These are phyloP conservation scores for Leishmania amazonensis DNA, from an alignment of 208 protist genomes.

Conservation along the genomic window DNA sequence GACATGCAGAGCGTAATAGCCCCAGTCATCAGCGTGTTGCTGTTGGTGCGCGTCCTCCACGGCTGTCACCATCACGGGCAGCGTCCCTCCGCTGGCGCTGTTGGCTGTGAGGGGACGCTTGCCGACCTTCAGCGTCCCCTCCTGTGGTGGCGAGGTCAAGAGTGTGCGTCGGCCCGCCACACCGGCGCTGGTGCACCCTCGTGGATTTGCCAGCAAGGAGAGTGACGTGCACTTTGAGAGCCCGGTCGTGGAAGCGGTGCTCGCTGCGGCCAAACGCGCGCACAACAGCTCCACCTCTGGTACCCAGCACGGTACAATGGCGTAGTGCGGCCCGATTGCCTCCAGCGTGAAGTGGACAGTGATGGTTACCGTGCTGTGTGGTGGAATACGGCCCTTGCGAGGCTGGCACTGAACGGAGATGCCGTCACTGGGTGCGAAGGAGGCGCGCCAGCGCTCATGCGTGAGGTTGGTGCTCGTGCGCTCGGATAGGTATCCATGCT, in stretches of 20 bases:
- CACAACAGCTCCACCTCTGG: constrained; percentile 52
- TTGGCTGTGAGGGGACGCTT: constrained; percentile 2
- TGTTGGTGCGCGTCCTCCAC: constrained; percentile 37
- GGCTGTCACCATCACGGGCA: constrained; percentile 17
- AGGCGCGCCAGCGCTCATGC: constrained; percentile 35
- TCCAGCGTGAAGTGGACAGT: constrained; percentile 70
- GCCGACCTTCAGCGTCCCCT: background rate
- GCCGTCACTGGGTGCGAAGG: constrained; percentile 29
- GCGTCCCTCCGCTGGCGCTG: background rate
- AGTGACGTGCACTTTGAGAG: constrained; percentile 11
- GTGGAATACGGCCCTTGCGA: constrained; percentile 57
- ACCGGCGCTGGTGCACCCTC: background rate
- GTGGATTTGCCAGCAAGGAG: constrained; percentile 1
- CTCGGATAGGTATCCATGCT: constrained; percentile 1
- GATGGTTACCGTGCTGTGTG: constrained; percentile 44
- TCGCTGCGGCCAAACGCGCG: constrained; percentile 13
- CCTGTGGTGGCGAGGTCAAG: background rate
- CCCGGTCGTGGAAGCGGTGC: background rate
- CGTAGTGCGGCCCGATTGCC: constrained; percentile 48
- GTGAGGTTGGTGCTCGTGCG: constrained; percentile 5
- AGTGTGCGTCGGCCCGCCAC: background rate
- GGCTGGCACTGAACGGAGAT: constrained; percentile 69
- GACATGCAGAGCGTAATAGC: constrained; percentile 37
- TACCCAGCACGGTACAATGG: constrained; percentile 67
- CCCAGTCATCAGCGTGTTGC: constrained; percentile 61